Evolutionary conservation across 768 basidiomycete species (phyloP), one percentile per base, ranked within the genome.

Genomic region (Termitomyces titanicus): DNA sequence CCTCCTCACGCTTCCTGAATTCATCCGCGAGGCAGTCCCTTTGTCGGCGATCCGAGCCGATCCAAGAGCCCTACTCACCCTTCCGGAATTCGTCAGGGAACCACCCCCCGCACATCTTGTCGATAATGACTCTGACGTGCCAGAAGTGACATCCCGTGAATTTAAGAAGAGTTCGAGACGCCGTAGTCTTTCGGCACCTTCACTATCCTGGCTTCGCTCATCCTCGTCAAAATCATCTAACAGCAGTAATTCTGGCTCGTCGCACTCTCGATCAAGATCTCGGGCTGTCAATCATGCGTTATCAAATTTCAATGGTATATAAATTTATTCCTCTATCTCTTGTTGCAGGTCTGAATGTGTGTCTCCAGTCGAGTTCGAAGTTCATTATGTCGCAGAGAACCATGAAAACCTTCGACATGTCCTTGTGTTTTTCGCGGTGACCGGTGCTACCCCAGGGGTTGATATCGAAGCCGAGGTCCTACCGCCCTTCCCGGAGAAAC

Each of bases 401-500:
- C 93, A 95, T 65, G 91, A 94, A 66, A 91, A 85, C 54, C 80
- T 98, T 4, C 84, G 85, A 22, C 87, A 88, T 47, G 79, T 96
- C 29, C 74, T 92, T 34, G 81, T 92, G 22, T 89, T 92, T 66
- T 73, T 94, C 49, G 80, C 81, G 20, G 72, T 85, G 31, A 75
- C 75, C 2, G 80, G 81, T 3, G 65, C 74, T 4, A 75, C 72
- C 1, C 71, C 79, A 4, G 79, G 79, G 2, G 68, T 74, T 11
- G 81, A 84, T 49, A 69, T 88, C 20, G 83, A 82, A 62, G 86
- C 88, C 0, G 88, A 90, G 60, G 84, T 91, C 12, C 68, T 85
- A 5, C 76, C 81, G 0, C 72, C 79, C 15, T 74, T 73, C 51
- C 66, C 72, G 6, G 72, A 74, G 45, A 62, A 66, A 35, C 63